Percentiles rank a stretch among this genome's conserved stretches.
phyloP scores from a whole-genome alignment of 345 rosid genomes.

The Luvunga scandens region DNA sequence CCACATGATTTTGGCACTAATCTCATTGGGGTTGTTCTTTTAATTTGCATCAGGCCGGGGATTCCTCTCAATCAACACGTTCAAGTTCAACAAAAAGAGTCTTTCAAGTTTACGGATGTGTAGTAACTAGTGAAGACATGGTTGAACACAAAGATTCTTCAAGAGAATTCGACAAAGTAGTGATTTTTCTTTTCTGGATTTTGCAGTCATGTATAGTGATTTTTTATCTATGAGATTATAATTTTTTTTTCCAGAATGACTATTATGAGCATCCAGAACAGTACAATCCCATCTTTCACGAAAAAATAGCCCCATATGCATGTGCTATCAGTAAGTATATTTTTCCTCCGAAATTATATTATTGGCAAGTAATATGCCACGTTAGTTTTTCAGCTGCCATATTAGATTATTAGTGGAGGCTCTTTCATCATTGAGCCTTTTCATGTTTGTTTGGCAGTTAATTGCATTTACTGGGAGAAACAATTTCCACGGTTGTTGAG shows the following conservation, averaged over 20 bases:
- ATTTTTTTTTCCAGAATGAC: slow-evolving; percentile 47
- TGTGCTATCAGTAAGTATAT: slow-evolving; percentile 59
- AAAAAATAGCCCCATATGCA: slow-evolving; percentile 64
- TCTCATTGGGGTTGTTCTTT: not conserved
- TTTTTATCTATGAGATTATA: no score
- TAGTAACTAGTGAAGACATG: slow-evolving; percentile 52
- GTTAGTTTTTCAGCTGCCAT: not conserved
- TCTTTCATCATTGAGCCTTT: slow-evolving; percentile 1
- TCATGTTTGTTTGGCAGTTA: slow-evolving; percentile 40
- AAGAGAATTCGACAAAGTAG: slow-evolving; percentile 41
- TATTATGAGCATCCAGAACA: slow-evolving; percentile 88
- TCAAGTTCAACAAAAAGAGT: slow-evolving; percentile 34
- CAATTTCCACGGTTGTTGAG: slow-evolving; percentile 72
- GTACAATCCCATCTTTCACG: slow-evolving; percentile 66
- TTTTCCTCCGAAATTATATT: not conserved
- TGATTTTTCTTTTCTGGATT: not conserved
- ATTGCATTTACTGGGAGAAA: slow-evolving; percentile 94
- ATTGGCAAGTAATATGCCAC: not conserved
- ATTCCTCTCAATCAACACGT: slow-evolving; percentile 14
- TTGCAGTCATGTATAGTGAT: not conserved
- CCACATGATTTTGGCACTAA: not conserved
- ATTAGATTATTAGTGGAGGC: no score
- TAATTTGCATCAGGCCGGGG: slow-evolving; percentile 25
- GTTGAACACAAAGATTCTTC: slow-evolving; percentile 43
- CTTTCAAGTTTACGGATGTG: slow-evolving; percentile 54